Evolutionary conservation across 75 land plant genomes (phyloP).

Genomic region (Cryptomeria japonica): DNA sequence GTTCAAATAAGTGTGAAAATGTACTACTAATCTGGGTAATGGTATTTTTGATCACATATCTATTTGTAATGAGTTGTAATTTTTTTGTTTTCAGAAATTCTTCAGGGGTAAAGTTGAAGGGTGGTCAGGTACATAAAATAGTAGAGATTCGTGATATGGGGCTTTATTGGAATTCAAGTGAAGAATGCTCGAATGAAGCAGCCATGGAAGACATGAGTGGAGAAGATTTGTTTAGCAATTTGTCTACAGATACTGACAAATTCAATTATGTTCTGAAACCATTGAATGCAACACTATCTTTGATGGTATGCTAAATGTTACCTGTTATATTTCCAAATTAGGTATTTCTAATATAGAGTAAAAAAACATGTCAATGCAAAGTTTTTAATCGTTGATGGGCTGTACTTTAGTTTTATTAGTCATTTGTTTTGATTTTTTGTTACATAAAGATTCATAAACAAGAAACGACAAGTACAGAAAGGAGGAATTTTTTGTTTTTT

Average conservation of each 20-base stretch:
- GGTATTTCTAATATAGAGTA: neutral
- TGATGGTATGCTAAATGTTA: constrained; percentile 48
- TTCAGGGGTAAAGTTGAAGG: constrained; percentile 36
- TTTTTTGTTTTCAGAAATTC: constrained; percentile 12
- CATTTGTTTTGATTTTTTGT: neutral
- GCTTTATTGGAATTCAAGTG: constrained; percentile 56
- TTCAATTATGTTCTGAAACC: constrained; percentile 55
- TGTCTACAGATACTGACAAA: constrained; percentile 13
- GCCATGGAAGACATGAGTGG: constrained; percentile 7
- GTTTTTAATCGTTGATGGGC: neutral
- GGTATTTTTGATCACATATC: neutral
- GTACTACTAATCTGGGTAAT: neutral
- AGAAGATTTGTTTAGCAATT: neutral
- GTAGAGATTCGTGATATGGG: constrained; percentile 64
- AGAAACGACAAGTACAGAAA: neutral
- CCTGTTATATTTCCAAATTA: constrained; percentile 5
- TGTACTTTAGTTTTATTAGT: too few relatives aligned
- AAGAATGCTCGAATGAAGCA: constrained; percentile 7
- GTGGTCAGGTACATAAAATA: constrained; percentile 68
- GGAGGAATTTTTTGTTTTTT: neutral
- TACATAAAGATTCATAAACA: neutral
- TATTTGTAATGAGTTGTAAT: neutral
- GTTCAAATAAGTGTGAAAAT: neutral
- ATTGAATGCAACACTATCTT: constrained; percentile 51
- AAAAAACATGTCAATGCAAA: neutral